Conservation (phyloP, 345 rosid species). For the Aethionema arabicum region DNA sequence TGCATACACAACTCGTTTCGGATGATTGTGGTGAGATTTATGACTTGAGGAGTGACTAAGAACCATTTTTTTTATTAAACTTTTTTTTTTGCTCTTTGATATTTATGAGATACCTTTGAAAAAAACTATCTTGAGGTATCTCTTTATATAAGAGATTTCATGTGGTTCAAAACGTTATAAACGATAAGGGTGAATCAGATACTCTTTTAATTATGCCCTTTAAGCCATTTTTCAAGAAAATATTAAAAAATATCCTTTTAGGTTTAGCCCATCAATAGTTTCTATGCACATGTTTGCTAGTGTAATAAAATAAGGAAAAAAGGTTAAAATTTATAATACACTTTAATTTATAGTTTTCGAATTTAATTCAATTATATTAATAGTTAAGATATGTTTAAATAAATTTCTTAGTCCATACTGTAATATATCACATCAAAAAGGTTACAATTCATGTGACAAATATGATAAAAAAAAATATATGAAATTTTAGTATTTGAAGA, state of each 20-base stretch:
- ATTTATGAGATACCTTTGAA: slow-evolving; percentile 2
- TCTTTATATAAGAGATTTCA: slow-evolving; percentile 20
- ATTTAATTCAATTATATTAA: no score
- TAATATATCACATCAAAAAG: no score
- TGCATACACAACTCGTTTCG: slow-evolving; percentile 22
- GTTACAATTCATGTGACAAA: no score
- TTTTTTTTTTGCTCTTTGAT: neutral
- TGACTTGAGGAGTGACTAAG: slow-evolving; percentile 25
- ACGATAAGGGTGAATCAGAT: slow-evolving; percentile 29
- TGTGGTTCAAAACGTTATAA: neutral
- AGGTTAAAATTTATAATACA: no score
- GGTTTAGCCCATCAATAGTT: slow-evolving; percentile 20
- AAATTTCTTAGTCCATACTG: no score
- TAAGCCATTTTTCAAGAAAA: slow-evolving; percentile 15
- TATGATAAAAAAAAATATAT: no score
- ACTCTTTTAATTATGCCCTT: slow-evolving; percentile 7
- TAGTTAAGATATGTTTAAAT: no score
- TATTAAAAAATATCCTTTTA: neutral
- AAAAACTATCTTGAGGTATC: slow-evolving; percentile 7
- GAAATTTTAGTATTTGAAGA: no score
- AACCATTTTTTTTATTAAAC: slow-evolving; percentile 23
- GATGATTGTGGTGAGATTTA: slow-evolving; percentile 28
- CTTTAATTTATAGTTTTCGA: no score
- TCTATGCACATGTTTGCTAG: slow-evolving; percentile 19
- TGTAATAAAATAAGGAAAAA: no score